Conservation (phyloP, 441 rosid species). For the Biscutella auriculata region DNA sequence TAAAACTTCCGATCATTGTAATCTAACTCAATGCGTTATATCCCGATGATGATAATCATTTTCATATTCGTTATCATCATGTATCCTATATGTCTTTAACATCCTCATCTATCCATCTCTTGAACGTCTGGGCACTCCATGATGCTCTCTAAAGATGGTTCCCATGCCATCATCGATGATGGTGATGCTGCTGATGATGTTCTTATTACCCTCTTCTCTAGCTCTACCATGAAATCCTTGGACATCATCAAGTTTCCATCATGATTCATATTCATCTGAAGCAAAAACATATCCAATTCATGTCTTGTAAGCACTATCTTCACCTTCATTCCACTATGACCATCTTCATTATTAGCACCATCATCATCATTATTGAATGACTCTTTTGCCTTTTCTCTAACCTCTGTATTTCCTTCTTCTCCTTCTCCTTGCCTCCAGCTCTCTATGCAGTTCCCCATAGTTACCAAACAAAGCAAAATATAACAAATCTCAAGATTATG, state of each 20-base stretch:
- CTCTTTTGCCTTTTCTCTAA: not conserved
- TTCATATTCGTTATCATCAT: not conserved
- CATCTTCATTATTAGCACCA: slow-evolving; percentile 6
- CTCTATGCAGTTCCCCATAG: slow-evolving; percentile 67
- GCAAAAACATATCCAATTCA: slow-evolving; percentile 57
- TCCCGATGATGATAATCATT: not conserved
- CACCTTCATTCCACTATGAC: slow-evolving; percentile 38
- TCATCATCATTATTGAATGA: slow-evolving; percentile 12
- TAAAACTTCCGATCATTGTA: not conserved
- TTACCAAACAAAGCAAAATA: not conserved
- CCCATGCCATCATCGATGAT: slow-evolving; percentile 35
- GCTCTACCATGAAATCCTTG: slow-evolving; percentile 38
- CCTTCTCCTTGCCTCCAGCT: slow-evolving; percentile 11
- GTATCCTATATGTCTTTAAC: not conserved
- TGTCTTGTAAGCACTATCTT: slow-evolving; percentile 69
- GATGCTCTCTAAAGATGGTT: slow-evolving; percentile 64
- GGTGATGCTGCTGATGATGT: slow-evolving; percentile 6
- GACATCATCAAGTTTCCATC: slow-evolving; percentile 28
- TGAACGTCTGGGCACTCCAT: slow-evolving; percentile 37
- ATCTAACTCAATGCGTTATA: not conserved
- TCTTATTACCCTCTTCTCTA: slow-evolving; percentile 32
- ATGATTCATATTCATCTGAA: slow-evolving; percentile 26
- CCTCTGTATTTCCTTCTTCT: slow-evolving; percentile 19
- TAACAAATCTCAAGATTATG: slow-evolving; percentile 2
- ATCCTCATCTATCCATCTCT: slow-evolving; percentile 30